Evolutionary conservation across 2,329 filamentous ascomycete genomes (phyloP), one percentile per base, ranked within the genome.

Genomic region (Xylariaceae sp.): DNA sequence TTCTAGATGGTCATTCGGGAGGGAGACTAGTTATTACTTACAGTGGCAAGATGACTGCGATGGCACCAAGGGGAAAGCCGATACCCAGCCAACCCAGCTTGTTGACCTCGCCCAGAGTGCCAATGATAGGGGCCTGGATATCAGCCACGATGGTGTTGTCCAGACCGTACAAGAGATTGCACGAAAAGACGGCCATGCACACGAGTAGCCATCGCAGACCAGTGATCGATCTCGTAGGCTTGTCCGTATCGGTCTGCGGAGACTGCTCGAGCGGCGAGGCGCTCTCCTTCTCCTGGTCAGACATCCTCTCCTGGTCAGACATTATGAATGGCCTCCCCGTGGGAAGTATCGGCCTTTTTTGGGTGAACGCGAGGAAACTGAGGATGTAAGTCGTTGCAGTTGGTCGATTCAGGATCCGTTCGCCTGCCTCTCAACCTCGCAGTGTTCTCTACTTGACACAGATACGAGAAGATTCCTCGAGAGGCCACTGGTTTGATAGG

Each of bases 61-160:
- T 31, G 4, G 63, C 62, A 2, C 63, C 64, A 3, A 71, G 54
- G 1, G 64, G 48, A 40, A 71, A 66, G 4, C 50, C 51, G 11
- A 31, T 52, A 6, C 51, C 49, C 2, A 70, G 50, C 67, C 68
- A 70, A 3, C 57, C 52, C 7, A 70, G 51, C 32, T 67, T 61
- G 3, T 48, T 39, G n/a, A 63, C 44, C 3, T 59, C 48, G 9
- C 56, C 46, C 31, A 66, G 67, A 1, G 51, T 48, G 13, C 53
- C 48, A 4, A 64, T 48, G 13, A 69, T 63, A 3, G 52, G 46
- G 1, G 60, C 62, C 38, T 70, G 66, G 11, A 71, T 56, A 48
- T 68, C 64, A 9, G 68, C 69, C 1, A 67, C 56, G 37, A 72
- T 68, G 2, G 69, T 72, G 16, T 63, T 68, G 47, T 65, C 60